Conservation (phyloP, 257 asterid genomes). For the Lithospermum erythrorhizon region DNA sequence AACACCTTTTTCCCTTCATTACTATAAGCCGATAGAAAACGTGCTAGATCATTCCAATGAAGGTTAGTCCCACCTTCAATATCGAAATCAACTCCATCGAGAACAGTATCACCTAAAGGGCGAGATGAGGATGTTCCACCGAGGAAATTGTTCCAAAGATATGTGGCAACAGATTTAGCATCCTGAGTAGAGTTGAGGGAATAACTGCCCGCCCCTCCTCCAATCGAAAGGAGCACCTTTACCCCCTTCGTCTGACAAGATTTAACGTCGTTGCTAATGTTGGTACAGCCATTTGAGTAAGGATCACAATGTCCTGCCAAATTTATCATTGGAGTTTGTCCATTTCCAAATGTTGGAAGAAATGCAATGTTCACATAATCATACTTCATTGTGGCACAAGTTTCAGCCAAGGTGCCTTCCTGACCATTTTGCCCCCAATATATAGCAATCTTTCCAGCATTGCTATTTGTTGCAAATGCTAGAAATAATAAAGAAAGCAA, state of each 20-base stretch:
- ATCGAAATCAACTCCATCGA: slow-evolving; percentile 56
- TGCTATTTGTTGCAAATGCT: slow-evolving; percentile 10
- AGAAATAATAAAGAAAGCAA: slow-evolving; percentile 1
- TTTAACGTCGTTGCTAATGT: slow-evolving; percentile 29
- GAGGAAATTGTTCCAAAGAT: slow-evolving; percentile 44
- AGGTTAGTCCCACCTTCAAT: slow-evolving; percentile 39
- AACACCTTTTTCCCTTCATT: slow-evolving; percentile 33
- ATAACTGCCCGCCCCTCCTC: slow-evolving; percentile 47
- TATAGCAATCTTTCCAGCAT: slow-evolving; percentile 45
- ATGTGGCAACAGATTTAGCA: slow-evolving; percentile 35
- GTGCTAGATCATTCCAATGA: slow-evolving; percentile 47
- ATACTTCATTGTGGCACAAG: slow-evolving; percentile 45
- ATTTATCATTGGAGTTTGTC: slow-evolving; percentile 36
- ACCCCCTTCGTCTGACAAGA: slow-evolving; percentile 38
- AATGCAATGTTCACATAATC: slow-evolving; percentile 36
- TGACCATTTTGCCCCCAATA: slow-evolving; percentile 59
- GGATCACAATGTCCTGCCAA: slow-evolving; percentile 63
- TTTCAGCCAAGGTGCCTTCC: slow-evolving; percentile 42
- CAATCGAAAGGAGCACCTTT: slow-evolving; percentile 42
- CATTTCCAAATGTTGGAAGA: slow-evolving; percentile 44
- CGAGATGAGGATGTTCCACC: slow-evolving; percentile 36
- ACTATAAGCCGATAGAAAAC: slow-evolving; percentile 24
- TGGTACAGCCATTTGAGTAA: slow-evolving; percentile 23
- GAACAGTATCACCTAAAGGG: slow-evolving; percentile 34
- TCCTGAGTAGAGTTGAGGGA: slow-evolving; percentile 31